These are phyloP conservation scores for Oryza meyeriana DNA, from an alignment of 176 grass and related monocot species.

Conservation along the genomic window DNA sequence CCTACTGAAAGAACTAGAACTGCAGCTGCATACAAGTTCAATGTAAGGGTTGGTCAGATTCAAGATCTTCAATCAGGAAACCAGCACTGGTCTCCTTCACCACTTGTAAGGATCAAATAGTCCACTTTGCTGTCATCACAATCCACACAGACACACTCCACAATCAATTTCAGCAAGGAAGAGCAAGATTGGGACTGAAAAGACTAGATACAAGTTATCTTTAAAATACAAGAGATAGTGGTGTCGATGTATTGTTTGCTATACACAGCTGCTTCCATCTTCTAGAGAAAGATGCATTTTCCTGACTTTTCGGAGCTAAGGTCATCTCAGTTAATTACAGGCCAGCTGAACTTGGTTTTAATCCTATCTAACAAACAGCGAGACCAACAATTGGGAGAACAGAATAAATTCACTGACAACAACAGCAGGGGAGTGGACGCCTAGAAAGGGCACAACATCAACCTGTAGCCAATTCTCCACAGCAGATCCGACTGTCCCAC, in stretches of 20 bases:
- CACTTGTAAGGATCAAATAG: not conserved
- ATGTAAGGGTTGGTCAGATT: not conserved
- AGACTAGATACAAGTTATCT: constrained; percentile 29
- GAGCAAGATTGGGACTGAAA: not conserved
- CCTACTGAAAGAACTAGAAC: not conserved
- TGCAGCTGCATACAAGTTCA: not conserved
- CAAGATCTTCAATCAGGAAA: not conserved
- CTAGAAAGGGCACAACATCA: constrained; percentile 80
- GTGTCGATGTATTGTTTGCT: constrained; percentile 34
- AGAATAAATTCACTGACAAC: constrained; percentile 95
- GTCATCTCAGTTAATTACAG: constrained; percentile 64
- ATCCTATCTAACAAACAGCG: constrained; percentile 80
- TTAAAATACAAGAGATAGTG: constrained; percentile 15
- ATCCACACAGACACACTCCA: not conserved
- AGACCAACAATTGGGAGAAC: constrained; percentile 77
- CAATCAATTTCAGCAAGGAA: not conserved
- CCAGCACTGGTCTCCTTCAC: not conserved
- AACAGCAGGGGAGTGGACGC: constrained; percentile 81
- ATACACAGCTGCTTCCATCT: constrained; percentile 42
- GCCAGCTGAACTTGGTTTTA: constrained; percentile 25
- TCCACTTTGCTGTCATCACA: not conserved
- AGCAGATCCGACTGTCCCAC: constrained; percentile 69
- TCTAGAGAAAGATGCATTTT: constrained; percentile 33
- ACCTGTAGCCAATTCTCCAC: constrained; percentile 93
- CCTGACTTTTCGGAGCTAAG: constrained; percentile 9